Conservation (phyloP, 1,284 basidiomycete genomes). For the Microbotryum scabiosae region DNA sequence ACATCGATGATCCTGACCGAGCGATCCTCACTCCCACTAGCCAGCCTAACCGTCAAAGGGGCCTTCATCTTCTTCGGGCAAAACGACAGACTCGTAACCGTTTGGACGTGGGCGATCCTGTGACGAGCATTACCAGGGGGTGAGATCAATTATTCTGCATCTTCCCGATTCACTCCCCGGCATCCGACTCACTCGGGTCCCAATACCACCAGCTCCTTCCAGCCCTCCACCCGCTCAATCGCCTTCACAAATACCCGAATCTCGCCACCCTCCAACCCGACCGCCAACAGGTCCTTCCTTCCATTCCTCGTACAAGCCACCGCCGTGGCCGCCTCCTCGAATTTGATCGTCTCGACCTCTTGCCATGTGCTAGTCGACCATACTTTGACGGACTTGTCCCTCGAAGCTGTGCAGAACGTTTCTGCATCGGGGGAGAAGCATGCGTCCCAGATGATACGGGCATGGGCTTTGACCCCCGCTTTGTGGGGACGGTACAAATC, state of each 20-base stretch:
- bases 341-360: conserved; percentile 36
- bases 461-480: conserved; percentile 70
- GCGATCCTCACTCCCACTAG: conserved; percentile 43
- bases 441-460: conserved; percentile 91
- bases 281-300: conserved; percentile 36
- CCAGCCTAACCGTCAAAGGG: conserved; percentile 33
- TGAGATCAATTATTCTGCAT: too few relatives aligned
- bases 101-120: conserved; percentile 39
- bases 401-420: conserved; percentile 82
- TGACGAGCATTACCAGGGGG: not conserved
- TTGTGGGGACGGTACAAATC: conserved; percentile 54
- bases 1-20: conserved; percentile 40
- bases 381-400: conserved; percentile 75
- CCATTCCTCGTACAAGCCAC: conserved; percentile 27
- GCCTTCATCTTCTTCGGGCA: conserved; percentile 3
- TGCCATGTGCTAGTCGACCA: conserved; percentile 19
- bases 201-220: not conserved
- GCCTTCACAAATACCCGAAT: conserved; percentile 34
- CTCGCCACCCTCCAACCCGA: conserved; percentile 42
- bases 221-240: not conserved
- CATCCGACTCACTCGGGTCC: not conserved
- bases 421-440: conserved; percentile 66
- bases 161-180: too few relatives aligned
- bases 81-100: conserved; percentile 38
- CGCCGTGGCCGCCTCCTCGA: conserved; percentile 41